Evolutionary conservation across 176 grass and related monocot genomes (phyloP).

Genomic region (Zoysia japonica): DNA sequence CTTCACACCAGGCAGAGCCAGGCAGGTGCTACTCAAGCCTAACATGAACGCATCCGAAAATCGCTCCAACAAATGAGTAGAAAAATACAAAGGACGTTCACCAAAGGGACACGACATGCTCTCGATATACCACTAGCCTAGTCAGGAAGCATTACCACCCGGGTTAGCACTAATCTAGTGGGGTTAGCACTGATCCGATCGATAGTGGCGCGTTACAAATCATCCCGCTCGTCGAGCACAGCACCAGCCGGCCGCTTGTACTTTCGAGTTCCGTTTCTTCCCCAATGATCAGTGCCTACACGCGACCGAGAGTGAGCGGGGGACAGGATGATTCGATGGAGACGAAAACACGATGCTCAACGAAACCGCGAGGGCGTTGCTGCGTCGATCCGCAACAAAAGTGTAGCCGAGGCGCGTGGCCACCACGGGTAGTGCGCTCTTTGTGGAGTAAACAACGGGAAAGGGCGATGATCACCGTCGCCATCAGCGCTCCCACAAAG

Average conservation of each 20-base stretch:
- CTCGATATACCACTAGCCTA: background rate
- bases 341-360: background rate
- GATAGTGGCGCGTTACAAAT: background rate
- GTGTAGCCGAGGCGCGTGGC: conserved; percentile 49
- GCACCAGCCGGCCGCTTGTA: background rate
- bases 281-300: too few relatives aligned
- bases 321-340: background rate
- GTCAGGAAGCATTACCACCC: conserved; percentile 15
- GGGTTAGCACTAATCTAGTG: background rate
- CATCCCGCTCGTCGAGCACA: background rate
- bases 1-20: too few relatives aligned
- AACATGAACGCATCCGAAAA: background rate
- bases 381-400: conserved; percentile 8
- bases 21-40: too few relatives aligned
- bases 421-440: conserved; percentile 56
- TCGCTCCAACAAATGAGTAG: background rate
- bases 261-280: too few relatives aligned
- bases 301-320: too few relatives aligned
- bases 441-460: background rate
- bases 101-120: too few relatives aligned
- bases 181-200: background rate
- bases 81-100: background rate
- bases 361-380: background rate
- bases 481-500: background rate
- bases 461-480: background rate